A percentile compares a stretch with the other conserved stretches of the same genome.
Evolutionary conservation across 2,329 filamentous ascomycete species (phyloP).

Genomic region (Cordyceps tenuipes): DNA sequence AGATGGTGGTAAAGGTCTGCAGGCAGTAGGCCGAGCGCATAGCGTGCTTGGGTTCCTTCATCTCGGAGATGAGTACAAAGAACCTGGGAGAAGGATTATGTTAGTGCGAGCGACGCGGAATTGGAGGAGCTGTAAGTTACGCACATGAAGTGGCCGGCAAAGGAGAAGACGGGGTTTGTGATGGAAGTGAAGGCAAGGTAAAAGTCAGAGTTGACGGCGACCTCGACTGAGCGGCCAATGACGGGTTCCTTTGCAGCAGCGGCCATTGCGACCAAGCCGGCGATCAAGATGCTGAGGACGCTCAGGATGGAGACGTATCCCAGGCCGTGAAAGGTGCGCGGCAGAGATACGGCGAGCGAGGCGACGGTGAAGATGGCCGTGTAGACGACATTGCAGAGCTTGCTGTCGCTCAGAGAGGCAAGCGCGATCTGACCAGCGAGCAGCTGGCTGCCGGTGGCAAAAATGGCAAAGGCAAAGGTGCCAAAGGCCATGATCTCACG

Average conservation of each 20-base stretch:
- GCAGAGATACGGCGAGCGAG: conserved; percentile 37
- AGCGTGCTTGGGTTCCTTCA: conserved; percentile 40
- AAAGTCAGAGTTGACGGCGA: conserved; percentile 25
- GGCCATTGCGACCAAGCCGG: conserved; percentile 42
- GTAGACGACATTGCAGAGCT: conserved; percentile 41
- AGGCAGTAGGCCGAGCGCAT: conserved; percentile 44
- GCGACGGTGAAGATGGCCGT: conserved; percentile 42
- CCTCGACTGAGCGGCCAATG: conserved; percentile 27
- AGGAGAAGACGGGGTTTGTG: conserved; percentile 43
- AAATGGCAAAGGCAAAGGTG: conserved; percentile 44
- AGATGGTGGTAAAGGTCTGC: conserved; percentile 39
- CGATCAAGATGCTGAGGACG: conserved; percentile 38
- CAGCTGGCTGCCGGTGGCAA: conserved; percentile 41
- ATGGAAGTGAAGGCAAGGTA: conserved; percentile 26
- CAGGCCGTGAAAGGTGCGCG: conserved; percentile 40
- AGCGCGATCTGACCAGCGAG: conserved; percentile 44
- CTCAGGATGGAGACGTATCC: conserved; percentile 37
- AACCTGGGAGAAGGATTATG: conserved; percentile 22
- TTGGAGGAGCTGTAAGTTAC: not conserved
- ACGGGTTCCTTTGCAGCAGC: conserved; percentile 37
- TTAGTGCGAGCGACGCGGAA: not conserved
- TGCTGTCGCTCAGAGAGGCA: conserved; percentile 34
- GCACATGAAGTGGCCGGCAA: conserved; percentile 42
- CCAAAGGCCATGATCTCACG: conserved; percentile 40
- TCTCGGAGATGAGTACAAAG: conserved; percentile 45